A percentile compares a stretch with the other conserved stretches of the same genome.
phyloP scores from a whole-genome alignment of 176 grass and related monocot species.

The Eleusine coracana region DNA sequence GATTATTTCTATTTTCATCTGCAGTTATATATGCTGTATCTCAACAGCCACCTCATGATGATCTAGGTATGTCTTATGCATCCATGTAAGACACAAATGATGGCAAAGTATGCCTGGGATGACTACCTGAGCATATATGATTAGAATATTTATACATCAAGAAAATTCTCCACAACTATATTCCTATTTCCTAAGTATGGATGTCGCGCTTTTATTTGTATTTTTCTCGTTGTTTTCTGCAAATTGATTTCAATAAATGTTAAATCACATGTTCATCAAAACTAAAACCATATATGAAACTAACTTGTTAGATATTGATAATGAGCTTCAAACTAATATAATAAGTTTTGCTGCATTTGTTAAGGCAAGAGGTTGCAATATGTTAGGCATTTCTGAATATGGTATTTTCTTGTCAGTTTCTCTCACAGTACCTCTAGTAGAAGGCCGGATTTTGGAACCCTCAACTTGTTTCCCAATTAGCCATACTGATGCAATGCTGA shows the following conservation, averaged over 20 bases:
- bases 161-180: not conserved
- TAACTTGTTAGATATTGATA: slow-evolving; percentile 3
- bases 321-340: slow-evolving; percentile 16
- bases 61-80: slow-evolving; percentile 53
- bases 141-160: slow-evolving; percentile 3
- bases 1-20: slow-evolving; percentile 37
- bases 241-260: slow-evolving; percentile 33
- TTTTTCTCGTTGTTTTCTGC: slow-evolving; percentile 11
- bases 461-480: not conserved
- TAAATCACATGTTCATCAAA: not conserved
- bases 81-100: slow-evolving; percentile 2
- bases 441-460: not conserved
- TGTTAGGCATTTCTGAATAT: slow-evolving; percentile 15
- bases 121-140: not conserved
- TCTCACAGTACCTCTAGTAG: not conserved
- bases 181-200: slow-evolving; percentile 12
- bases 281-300: not conserved
- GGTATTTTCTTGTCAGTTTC: slow-evolving; percentile 7
- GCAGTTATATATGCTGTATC: slow-evolving; percentile 87
- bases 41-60: slow-evolving; percentile 84
- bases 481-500: slow-evolving; percentile 5
- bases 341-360: not conserved
- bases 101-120: not conserved
- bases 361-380: not conserved
- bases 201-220: slow-evolving; percentile 9